Base-by-base conservation (phyloP, 1,284 basidiomycete species). In the Leccinum griseonigrum region DNA sequence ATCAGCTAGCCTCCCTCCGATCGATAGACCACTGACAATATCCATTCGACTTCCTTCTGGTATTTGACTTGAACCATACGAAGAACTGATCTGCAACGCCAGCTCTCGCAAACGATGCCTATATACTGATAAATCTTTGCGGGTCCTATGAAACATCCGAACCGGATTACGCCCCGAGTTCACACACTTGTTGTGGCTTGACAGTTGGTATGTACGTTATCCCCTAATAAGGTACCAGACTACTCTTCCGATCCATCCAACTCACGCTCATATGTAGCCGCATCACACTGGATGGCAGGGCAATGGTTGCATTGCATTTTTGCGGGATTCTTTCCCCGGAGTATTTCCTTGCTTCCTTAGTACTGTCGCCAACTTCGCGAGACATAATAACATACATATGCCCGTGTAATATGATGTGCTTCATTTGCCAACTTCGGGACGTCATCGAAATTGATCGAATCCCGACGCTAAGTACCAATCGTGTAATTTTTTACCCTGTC, bases 101-200 rank as follows among this genome's bases (percentile, higher is more conserved):
- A 18, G 16, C 9, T 10, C 36, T 14, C 18, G 22, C n/a, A 18
- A 43, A n/a, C 40, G 40, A 43, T 9, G 40, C 40, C 16, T 8
- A 6, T 38, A 38, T 16, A 38, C 13, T 34, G 32, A 34, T 14
- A 36, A 36, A 36, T 46, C 43, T 46, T 34, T 31, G 29, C 11
- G 18, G 51, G 53, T 31, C 31, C 18, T 38, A 10, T 14, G 8
- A 28, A 11, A 2, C 4, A 2, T 1, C 18, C 7, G 3, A 32
- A 22, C 18, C 18, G 43, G 43, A 46, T 29, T 40, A 55, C 54
- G 59, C 56, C 28, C 22, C n/a, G n/a, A 11, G 26, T 60, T 67
- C 57, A 50, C 53, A 53, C 56, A 9, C 46, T 28, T 60, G 56
- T 58, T 50, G 53, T 29, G 11, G n/a, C 29, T 14, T 32, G 29